phyloP scores from a whole-genome alignment of 306 rosid species.

The Rubus parviflorus region DNA sequence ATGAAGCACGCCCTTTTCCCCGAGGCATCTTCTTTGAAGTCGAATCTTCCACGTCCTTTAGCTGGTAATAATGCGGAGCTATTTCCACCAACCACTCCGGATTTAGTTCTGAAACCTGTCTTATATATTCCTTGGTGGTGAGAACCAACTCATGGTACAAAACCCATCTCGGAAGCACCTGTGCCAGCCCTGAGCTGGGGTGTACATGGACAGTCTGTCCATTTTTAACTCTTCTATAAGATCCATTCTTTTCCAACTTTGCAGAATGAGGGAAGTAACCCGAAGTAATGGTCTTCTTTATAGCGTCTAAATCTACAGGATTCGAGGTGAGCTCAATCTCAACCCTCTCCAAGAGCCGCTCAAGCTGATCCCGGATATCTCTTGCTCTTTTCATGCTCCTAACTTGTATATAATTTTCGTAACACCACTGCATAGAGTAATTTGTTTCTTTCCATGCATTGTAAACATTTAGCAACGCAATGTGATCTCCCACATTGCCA shows the following conservation, averaged over 20 bases:
- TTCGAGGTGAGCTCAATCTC: conserved; percentile 71
- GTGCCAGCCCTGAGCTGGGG: conserved; percentile 82
- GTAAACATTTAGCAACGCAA: conserved; percentile 78
- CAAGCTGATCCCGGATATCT: conserved; percentile 86
- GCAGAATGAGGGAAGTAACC: conserved; percentile 87
- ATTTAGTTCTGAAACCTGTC: conserved; percentile 77
- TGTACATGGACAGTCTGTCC: conserved; percentile 80
- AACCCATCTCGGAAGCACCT: conserved; percentile 81
- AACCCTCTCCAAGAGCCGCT: conserved; percentile 80
- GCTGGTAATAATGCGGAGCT: conserved; percentile 93
- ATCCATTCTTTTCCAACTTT: conserved; percentile 62
- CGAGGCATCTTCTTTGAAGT: conserved; percentile 59
- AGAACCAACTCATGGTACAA: conserved; percentile 87
- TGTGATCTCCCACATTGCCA: conserved; percentile 86
- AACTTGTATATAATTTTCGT: conserved; percentile 81
- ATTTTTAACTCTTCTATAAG: conserved; percentile 68
- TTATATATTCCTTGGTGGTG: conserved; percentile 82
- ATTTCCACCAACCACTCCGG: conserved; percentile 89
- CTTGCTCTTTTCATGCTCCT: conserved; percentile 96
- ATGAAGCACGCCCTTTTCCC: conserved; percentile 26
- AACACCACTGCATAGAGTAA: conserved; percentile 90
- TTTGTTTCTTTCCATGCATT: conserved; percentile 85
- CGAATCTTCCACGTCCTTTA: conserved; percentile 73
- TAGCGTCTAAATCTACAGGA: conserved; percentile 51
- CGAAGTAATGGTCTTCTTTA: conserved; percentile 80